A percentile compares a stretch with the other conserved stretches of the same genome.
phyloP scores from a whole-genome alignment of 805 yeast genomes.

The Clavispora asparagi region DNA sequence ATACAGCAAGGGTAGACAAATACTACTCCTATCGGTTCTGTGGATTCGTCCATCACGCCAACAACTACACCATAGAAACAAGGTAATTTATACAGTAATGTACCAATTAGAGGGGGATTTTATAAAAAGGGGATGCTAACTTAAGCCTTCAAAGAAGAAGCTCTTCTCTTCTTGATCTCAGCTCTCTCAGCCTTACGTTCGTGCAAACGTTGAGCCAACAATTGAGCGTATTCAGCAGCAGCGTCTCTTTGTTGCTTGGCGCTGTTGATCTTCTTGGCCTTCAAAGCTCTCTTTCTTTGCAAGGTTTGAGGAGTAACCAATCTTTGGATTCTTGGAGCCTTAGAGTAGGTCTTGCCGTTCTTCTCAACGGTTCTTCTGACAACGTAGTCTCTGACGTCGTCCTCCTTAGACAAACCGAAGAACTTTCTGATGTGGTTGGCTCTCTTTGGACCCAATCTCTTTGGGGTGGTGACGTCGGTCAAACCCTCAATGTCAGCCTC shows the following conservation, averaged over 20 bases:
- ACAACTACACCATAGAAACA: conserved; percentile 5
- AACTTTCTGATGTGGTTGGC: conserved; percentile 99
- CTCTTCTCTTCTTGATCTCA: conserved; percentile 99
- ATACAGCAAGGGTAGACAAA: no score
- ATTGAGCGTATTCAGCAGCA: conserved; percentile 99
- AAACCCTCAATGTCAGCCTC: conserved; percentile 93
- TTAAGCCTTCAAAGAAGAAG: conserved; percentile 95
- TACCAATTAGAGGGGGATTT: conserved; percentile 15
- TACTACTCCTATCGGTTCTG: no score
- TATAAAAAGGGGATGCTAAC: conserved; percentile 11
- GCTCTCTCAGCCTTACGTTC: conserved; percentile 98
- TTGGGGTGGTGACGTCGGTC: conserved; percentile 91
- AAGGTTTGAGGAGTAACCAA: conserved; percentile 98
- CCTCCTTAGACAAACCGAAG: conserved; percentile 96
- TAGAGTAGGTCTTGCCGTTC: conserved; percentile 98
- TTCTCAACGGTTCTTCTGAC: conserved; percentile 97
- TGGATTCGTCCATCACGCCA: no score
- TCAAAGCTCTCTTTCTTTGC: conserved; percentile 98
- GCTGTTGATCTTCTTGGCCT: conserved; percentile 88
- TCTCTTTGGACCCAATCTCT: conserved; percentile 99
- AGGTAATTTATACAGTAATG: conserved; percentile 12
- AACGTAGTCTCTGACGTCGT: conserved; percentile 78
- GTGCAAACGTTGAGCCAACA: conserved; percentile 95
- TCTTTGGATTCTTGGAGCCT: conserved; percentile 99
- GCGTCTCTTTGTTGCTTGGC: conserved; percentile 99